These are phyloP conservation scores for Xerocomus potaroensis DNA, from an alignment of 768 basidiomycete genomes.

Conservation along the genomic window DNA sequence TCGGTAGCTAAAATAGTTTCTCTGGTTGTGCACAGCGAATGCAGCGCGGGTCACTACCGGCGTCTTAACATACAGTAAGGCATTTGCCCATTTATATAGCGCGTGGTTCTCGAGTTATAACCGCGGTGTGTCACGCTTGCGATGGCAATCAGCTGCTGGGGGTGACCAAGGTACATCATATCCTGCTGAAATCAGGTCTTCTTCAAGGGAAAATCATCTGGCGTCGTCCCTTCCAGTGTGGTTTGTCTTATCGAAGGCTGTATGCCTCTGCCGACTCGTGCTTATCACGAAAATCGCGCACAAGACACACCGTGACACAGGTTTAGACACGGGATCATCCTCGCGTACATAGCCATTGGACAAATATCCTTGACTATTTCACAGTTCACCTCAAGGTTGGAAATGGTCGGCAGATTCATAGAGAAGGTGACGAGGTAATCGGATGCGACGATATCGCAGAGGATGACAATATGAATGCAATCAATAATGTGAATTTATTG, in stretches of 20 bases:
- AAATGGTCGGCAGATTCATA: constrained; percentile 58
- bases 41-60: constrained; percentile 41
- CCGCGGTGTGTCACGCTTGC: constrained; percentile 63
- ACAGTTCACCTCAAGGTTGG: constrained; percentile 49
- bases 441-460: constrained; percentile 41
- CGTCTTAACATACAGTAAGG: constrained; percentile 6
- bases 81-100: constrained; percentile 27
- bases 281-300: constrained; percentile 53
- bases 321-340: constrained; percentile 63
- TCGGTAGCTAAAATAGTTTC: background rate
- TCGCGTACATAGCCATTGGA: constrained; percentile 67
- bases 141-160: constrained; percentile 58
- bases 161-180: constrained; percentile 3
- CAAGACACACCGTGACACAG: constrained; percentile 63
- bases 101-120: constrained; percentile 76
- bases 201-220: constrained; percentile 59
- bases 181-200: constrained; percentile 1
- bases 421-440: constrained; percentile 68
- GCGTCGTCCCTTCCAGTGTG: constrained; percentile 62
- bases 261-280: background rate
- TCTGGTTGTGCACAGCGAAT: constrained; percentile 34
- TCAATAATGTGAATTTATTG: constrained; percentile 49
- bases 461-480: constrained; percentile 26
- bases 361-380: constrained; percentile 50
- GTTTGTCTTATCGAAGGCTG: constrained; percentile 35